Conservation (phyloP, 805 yeast genomes). For the Yarrowia porcina region DNA sequence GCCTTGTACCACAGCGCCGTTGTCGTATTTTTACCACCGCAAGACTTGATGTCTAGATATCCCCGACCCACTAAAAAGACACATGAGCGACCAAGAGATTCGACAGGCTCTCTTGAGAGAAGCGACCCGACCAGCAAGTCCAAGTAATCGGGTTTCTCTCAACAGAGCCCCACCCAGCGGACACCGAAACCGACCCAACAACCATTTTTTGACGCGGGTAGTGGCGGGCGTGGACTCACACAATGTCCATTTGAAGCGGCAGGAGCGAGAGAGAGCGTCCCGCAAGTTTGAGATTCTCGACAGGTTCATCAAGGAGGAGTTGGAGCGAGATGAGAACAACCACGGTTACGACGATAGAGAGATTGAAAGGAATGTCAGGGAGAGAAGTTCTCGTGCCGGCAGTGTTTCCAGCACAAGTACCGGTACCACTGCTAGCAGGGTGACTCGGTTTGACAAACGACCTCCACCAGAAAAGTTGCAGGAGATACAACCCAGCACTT, state of each 20-base stretch:
- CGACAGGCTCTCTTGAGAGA: constrained; percentile 17
- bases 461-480: not conserved
- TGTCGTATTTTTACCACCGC: not conserved
- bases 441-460: not conserved
- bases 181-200: not conserved
- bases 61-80: not conserved
- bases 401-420: not conserved
- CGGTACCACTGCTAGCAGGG: not conserved
- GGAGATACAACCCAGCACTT: not conserved
- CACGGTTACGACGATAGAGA: not conserved
- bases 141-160: not conserved
- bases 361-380: not conserved
- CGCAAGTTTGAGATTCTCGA: constrained; percentile 8
- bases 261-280: not conserved
- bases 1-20: not conserved
- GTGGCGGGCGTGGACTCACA: constrained; percentile 1
- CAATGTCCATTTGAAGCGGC: not conserved
- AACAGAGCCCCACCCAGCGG: not conserved
- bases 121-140: not conserved
- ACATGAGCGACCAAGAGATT: constrained; percentile 16
- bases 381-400: not conserved
- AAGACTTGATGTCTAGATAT: not conserved
- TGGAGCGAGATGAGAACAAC: not conserved
- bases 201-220: not conserved
- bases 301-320: not conserved